Percentiles rank a stretch among this genome's conserved stretches.
These are phyloP conservation scores for Chaetomiaceae sp. DNA, from an alignment of 2,329 filamentous ascomycete genomes.

Conservation along the genomic window DNA sequence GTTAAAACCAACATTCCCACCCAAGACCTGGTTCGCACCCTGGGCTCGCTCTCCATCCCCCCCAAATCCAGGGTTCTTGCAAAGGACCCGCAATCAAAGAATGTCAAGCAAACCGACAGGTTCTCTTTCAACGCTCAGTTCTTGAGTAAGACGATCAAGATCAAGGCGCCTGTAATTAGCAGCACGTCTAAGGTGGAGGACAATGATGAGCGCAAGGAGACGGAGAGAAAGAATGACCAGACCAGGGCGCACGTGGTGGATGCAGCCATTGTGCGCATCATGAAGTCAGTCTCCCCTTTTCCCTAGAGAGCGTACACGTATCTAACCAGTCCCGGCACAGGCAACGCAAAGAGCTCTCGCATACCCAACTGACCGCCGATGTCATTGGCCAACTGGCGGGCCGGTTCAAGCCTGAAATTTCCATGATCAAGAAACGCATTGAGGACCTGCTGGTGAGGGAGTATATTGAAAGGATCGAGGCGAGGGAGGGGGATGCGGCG, in stretches of 20 bases:
- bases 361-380: constrained; percentile 66
- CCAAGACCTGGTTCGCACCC: constrained; percentile 67
- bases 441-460: constrained; percentile 73
- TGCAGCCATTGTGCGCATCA: constrained; percentile 73
- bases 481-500: constrained; percentile 56
- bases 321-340: too few relatives aligned
- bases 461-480: constrained; percentile 73
- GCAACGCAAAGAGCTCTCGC: constrained; percentile 67
- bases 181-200: constrained; percentile 82
- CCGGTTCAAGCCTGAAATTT: constrained; percentile 72
- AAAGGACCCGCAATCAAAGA: constrained; percentile 77
- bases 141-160: constrained; percentile 74
- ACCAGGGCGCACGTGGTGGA: constrained; percentile 68
- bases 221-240: constrained; percentile 71
- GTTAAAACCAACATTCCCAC: constrained; percentile 73
- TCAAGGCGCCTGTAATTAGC: constrained; percentile 83
- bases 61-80: constrained; percentile 76
- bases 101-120: constrained; percentile 68
- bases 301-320: background rate
- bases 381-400: constrained; percentile 64
- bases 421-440: constrained; percentile 76
- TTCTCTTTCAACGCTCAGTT: constrained; percentile 84
- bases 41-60: constrained; percentile 77
- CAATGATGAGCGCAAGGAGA: constrained; percentile 61
- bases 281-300: constrained; percentile 61